Evolutionary conservation across 2,329 filamentous ascomycete species (phyloP).

Genomic region (Alternaria consortialis): DNA sequence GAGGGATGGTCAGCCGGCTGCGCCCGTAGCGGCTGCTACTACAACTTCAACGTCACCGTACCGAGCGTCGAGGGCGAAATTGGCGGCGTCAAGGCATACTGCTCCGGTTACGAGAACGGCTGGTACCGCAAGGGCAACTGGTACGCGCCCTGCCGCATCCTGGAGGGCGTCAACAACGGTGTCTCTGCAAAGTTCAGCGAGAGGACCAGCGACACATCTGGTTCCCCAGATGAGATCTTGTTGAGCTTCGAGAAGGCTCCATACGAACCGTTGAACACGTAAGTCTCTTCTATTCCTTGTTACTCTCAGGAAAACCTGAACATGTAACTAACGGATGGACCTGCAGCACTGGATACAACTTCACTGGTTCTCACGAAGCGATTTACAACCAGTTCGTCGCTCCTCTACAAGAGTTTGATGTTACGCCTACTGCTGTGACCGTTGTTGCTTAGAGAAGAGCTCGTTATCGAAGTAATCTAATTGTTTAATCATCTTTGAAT

Average conservation of each 20-base stretch:
- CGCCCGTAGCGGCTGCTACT: not conserved
- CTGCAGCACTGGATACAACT: not conserved
- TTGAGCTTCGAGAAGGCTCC: not conserved
- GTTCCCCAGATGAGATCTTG: not conserved
- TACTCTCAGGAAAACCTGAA: not conserved
- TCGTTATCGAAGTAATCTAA: not conserved
- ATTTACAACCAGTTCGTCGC: not conserved
- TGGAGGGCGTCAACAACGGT: not conserved
- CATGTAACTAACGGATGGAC: not conserved
- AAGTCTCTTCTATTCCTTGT: not conserved
- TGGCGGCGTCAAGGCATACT: not conserved
- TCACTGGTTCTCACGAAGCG: not conserved
- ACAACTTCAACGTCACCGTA: not conserved
- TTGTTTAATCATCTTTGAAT: not conserved
- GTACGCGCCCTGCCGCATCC: not conserved
- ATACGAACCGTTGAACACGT: not conserved
- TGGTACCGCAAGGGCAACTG: not conserved
- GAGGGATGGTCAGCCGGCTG: not conserved
- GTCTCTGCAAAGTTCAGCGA: not conserved
- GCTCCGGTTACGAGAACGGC: not conserved
- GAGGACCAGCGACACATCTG: not conserved
- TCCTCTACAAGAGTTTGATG: conserved; percentile 26
- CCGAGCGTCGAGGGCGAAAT: not conserved
- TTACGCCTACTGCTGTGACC: not conserved
- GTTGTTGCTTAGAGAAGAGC: not conserved